Evolutionary conservation across 73 alveolate genomes (phyloP).

Genomic region (Paramecium caudatum): DNA sequence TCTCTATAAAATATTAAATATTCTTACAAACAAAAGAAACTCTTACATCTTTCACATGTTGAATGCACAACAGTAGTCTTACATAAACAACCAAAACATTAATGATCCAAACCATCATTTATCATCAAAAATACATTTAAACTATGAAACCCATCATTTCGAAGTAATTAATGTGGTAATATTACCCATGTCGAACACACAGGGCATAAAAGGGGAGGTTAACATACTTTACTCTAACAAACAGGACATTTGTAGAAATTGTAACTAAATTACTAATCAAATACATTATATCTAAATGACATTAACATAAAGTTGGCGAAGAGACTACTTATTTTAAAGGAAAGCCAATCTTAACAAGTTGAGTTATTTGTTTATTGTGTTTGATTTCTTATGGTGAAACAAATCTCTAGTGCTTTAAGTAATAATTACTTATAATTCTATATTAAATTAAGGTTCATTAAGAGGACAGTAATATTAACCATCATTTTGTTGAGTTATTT

Average conservation of each 20-base stretch:
- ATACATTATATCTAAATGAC: constrained; percentile 56
- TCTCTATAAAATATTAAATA: background rate
- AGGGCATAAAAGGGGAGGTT: constrained; percentile 47
- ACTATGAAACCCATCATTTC: background rate
- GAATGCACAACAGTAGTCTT: constrained; percentile 6
- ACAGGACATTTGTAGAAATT: constrained; percentile 44
- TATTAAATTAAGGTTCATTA: constrained; percentile 3
- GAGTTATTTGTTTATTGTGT: background rate
- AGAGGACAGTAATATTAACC: constrained; percentile 35
- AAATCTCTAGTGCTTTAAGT: background rate
- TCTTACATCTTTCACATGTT: constrained; percentile 1
- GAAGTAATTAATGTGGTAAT: background rate
- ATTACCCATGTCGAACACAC: constrained; percentile 44
- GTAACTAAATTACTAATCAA: background rate
- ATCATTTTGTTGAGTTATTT: background rate
- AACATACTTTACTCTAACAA: constrained; percentile 57
- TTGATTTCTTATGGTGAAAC: background rate
- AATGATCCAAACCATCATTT: background rate
- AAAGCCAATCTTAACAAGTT: constrained; percentile 38
- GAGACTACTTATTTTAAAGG: background rate
- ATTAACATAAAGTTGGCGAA: constrained; percentile 38
- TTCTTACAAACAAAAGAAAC: constrained; percentile 44
- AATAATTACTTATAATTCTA: background rate
- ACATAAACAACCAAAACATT: background rate
- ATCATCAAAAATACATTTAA: background rate